Evolutionary conservation across 1,284 basidiomycete species (phyloP), one percentile per base, ranked within the genome.

Genomic region (Trichosporon ovoides): DNA sequence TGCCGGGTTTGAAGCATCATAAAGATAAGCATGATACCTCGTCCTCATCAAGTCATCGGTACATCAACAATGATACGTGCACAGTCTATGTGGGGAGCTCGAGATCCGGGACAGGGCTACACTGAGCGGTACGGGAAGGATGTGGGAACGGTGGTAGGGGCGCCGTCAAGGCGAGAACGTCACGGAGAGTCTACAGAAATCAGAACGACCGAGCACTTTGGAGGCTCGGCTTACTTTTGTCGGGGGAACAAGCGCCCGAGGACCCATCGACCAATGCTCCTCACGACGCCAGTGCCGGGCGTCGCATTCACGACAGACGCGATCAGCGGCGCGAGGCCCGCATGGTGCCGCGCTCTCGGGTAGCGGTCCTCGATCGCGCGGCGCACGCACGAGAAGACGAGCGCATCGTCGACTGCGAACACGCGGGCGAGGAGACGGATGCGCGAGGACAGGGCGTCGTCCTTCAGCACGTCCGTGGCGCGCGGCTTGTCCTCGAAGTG

Each of bases 371-470:
- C 71, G 49, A 75, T 69, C 3, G 73, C 73, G 11, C 70, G 62
- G 43, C 69, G 59, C 24, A 75, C 71, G 16, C 69, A 68, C 20
- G 71, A 70, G 61, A 68, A 73, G 28, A 75, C 65, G 18, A 75
- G 66, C 12, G 70, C 73, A 34, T 75, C 70, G 61, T 75, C 73
- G 33, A 75, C 73, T 16, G 71, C 73, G 57, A 68, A 75, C 22
- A 73, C 59, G 7, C 66, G 66, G 2, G 66, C 63, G 5, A 75
- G 56, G 3, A 69, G 58, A 20, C 65, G 60, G 12, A 71, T 52
- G 11, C 66, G 66, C n/a, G 63, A 62, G 1, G 61, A 48, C 24
- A 70, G 57, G 2, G 36, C 46, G n/a, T 52, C 49, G 37, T 56
- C 56, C 1, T 31, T 48, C 43, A 22, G 28, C 4, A 12, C 20